These are phyloP conservation scores for Urostyla sp. DNA, from an alignment of 73 alveolate species.

Conservation along the genomic window DNA sequence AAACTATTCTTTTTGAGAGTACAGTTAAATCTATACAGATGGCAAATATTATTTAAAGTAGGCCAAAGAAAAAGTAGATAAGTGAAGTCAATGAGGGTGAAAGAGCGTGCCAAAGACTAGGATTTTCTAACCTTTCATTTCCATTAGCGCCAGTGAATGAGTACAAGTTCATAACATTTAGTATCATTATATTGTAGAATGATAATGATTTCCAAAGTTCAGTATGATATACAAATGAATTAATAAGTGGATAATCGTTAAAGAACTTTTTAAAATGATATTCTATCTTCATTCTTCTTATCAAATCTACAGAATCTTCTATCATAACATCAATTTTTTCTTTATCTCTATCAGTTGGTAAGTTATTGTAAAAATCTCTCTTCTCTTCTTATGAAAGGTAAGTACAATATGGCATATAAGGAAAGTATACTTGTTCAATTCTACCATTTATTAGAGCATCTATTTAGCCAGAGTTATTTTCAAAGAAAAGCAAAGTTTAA, in stretches of 20 bases:
- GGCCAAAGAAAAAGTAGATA: slow-evolving; percentile 9
- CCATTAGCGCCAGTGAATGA: slow-evolving; percentile 45
- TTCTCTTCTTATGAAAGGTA: slow-evolving; percentile 55
- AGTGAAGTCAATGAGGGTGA: not conserved
- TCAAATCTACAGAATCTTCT: slow-evolving; percentile 13
- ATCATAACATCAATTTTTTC: slow-evolving; percentile 50
- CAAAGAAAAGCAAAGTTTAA: slow-evolving; percentile 39
- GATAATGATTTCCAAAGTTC: slow-evolving; percentile 62
- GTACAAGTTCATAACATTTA: slow-evolving; percentile 47
- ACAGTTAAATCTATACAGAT: slow-evolving; percentile 29
- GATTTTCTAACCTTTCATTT: slow-evolving; percentile 8
- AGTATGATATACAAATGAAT: slow-evolving; percentile 50
- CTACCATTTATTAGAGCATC: slow-evolving; percentile 40
- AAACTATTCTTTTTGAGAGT: slow-evolving; percentile 38
- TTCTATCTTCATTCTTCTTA: slow-evolving; percentile 58
- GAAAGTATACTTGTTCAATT: slow-evolving; percentile 48
- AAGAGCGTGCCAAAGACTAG: slow-evolving; percentile 3
- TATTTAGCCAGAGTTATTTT: slow-evolving; percentile 38
- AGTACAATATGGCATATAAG: slow-evolving; percentile 60
- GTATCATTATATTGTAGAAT: slow-evolving; percentile 36
- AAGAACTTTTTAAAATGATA: slow-evolving; percentile 59
- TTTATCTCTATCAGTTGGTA: slow-evolving; percentile 61
- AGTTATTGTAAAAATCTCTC: slow-evolving; percentile 10
- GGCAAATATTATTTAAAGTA: slow-evolving; percentile 13
- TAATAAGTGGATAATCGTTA: slow-evolving; percentile 52